A percentile compares a stretch with the other conserved stretches of the same genome.
Evolutionary conservation across 2,329 filamentous ascomycete species (phyloP).

Genomic region (Exophiala sp.): DNA sequence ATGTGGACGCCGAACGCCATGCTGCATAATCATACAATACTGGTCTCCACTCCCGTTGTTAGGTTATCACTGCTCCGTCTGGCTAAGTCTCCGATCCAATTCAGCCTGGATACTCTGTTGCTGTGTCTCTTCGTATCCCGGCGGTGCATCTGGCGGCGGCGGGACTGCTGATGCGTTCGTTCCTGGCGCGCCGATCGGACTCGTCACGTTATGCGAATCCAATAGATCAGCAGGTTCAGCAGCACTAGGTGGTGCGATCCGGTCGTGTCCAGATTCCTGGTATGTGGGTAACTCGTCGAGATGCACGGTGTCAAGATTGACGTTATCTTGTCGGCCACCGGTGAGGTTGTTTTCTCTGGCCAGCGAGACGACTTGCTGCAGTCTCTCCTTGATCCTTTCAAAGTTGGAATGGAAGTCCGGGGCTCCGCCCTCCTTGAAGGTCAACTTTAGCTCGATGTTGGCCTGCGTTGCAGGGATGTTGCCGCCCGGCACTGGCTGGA

Average conservation of each 20-base stretch:
- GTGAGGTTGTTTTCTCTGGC: slow-evolving; percentile 60
- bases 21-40: too few relatives aligned
- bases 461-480: slow-evolving; percentile 72
- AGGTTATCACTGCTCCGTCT: neutral
- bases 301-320: slow-evolving; percentile 64
- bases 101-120: slow-evolving; percentile 73
- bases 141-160: slow-evolving; percentile 71
- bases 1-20: too few relatives aligned
- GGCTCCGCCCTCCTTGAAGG: slow-evolving; percentile 92
- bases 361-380: slow-evolving; percentile 75
- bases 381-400: slow-evolving; percentile 76
- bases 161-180: slow-evolving; percentile 26
- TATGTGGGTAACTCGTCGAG: slow-evolving; percentile 88
- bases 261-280: slow-evolving; percentile 55
- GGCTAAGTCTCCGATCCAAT: slow-evolving; percentile 55
- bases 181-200: slow-evolving; percentile 1
- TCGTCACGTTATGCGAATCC: slow-evolving; percentile 10
- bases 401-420: slow-evolving; percentile 84
- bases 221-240: slow-evolving; percentile 19
- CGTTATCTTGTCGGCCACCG: slow-evolving; percentile 30
- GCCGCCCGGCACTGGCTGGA: slow-evolving; percentile 78
- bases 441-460: slow-evolving; percentile 75
- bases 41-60: too few relatives aligned
- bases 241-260: slow-evolving; percentile 30
- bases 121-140: slow-evolving; percentile 88